These are phyloP conservation scores for Letharia columbiana DNA, from an alignment of 495 filamentous ascomycete genomes.

Conservation along the genomic window DNA sequence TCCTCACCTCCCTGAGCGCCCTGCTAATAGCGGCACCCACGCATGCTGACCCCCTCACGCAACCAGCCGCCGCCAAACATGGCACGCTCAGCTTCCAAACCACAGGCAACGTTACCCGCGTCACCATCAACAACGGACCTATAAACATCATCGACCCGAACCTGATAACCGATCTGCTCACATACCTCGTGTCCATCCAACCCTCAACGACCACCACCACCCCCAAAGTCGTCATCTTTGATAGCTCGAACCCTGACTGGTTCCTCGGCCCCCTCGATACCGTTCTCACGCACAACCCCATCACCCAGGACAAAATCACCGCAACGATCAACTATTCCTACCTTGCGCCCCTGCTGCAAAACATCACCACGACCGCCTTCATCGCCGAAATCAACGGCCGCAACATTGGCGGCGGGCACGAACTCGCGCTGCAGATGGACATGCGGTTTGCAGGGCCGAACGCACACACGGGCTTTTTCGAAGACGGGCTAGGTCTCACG, in stretches of 20 bases:
- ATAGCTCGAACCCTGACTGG: conserved; percentile 23
- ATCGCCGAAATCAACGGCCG: conserved; percentile 29
- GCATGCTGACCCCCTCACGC: no score
- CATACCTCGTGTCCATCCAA: conserved; percentile 8
- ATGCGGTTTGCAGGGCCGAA: conserved; percentile 29
- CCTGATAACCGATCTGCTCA: conserved; percentile 12
- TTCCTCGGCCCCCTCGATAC: conserved; percentile 22
- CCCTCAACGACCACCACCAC: conserved; percentile 6
- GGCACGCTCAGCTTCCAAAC: no score
- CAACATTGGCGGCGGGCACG: conserved; percentile 25
- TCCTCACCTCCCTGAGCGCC: no score
- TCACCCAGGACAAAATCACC: not conserved
- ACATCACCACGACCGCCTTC: conserved; percentile 23
- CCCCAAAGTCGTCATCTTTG: conserved; percentile 28
- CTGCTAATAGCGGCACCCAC: no score
- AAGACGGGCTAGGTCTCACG: conserved; percentile 13
- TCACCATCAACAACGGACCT: conserved; percentile 17
- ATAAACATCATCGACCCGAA: conserved; percentile 13
- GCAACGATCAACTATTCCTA: not conserved
- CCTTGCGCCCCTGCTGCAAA: conserved; percentile 10
- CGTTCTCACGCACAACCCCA: not conserved
- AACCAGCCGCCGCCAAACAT: no score
- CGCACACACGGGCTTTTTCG: conserved; percentile 19
- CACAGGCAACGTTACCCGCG: conserved; percentile 15
- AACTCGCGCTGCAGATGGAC: conserved; percentile 25